A percentile compares a stretch with the other conserved stretches of the same genome.
Conservation (phyloP, 1,284 basidiomycete species). For the Puccinia novopanici region DNA sequence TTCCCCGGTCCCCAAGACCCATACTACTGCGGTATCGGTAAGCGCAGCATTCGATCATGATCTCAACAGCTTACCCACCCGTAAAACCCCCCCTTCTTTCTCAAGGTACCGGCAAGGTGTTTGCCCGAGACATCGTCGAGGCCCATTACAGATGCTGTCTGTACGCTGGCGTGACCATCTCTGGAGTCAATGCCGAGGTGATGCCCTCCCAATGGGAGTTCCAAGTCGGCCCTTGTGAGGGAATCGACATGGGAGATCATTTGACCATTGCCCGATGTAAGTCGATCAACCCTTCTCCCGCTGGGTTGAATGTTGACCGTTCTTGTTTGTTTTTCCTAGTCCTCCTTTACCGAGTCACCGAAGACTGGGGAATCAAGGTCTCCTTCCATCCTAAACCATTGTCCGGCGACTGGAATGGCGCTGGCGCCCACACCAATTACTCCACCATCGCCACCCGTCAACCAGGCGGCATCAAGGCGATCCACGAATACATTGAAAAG, state of each 20-base stretch:
- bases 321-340: slow-evolving; percentile 5
- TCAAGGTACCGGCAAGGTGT: slow-evolving; percentile 88
- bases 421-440: slow-evolving; percentile 71
- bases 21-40: slow-evolving; percentile 99
- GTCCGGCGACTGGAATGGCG: slow-evolving; percentile 98
- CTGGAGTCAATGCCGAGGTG: slow-evolving; percentile 99
- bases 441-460: slow-evolving; percentile 89
- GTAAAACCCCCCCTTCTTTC: neutral
- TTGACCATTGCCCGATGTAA: slow-evolving; percentile 87
- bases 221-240: slow-evolving; percentile 97
- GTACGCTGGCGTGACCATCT: slow-evolving; percentile 95
- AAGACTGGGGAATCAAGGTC: slow-evolving; percentile 96
- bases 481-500: slow-evolving; percentile 83
- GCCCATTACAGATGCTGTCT: slow-evolving; percentile 96
- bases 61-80: slow-evolving; percentile 41
- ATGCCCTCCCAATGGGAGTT: slow-evolving; percentile 97
- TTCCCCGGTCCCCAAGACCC: slow-evolving; percentile 99
- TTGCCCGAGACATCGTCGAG: slow-evolving; percentile 97
- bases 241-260: slow-evolving; percentile 98
- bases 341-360: slow-evolving; percentile 86
- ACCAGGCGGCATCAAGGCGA: slow-evolving; percentile 87
- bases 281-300: slow-evolving; percentile 57
- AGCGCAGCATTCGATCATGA: slow-evolving; percentile 57
- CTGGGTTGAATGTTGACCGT: slow-evolving; percentile 19
- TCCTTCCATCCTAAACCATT: slow-evolving; percentile 99